phyloP scores from a whole-genome alignment of 208 protist genomes.

The Leishmania aethiopica region DNA sequence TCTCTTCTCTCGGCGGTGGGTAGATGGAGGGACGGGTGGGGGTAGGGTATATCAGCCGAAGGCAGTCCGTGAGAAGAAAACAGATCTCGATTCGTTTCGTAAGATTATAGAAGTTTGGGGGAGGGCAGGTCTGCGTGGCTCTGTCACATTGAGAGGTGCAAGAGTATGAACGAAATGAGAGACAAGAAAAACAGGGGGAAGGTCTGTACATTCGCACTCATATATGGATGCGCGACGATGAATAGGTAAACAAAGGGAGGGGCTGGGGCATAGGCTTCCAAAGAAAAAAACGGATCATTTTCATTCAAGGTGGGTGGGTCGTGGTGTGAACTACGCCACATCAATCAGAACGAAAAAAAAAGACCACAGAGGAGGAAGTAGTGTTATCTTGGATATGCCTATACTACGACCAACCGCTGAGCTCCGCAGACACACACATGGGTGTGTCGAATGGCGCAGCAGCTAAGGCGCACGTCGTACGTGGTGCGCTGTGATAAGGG shows the following conservation, averaged over 20 bases:
- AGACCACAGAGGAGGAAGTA: neutral
- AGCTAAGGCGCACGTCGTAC: neutral
- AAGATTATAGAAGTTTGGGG: neutral
- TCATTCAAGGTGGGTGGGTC: neutral
- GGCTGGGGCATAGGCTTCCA: neutral
- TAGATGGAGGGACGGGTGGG: neutral
- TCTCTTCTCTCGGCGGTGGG: neutral
- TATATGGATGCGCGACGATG: constrained; percentile 6
- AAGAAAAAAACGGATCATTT: neutral
- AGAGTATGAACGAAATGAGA: neutral
- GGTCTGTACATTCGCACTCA: neutral
- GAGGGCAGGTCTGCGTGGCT: neutral
- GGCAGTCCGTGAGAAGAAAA: neutral
- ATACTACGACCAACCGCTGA: neutral
- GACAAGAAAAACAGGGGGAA: neutral
- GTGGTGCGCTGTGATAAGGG: neutral
- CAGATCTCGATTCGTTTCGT: neutral
- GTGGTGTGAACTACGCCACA: constrained; percentile 1
- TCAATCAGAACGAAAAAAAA: neutral
- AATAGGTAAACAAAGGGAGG: neutral
- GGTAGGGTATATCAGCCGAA: neutral
- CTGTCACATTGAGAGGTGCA: neutral
- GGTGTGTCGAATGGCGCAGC: neutral
- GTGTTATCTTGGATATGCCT: neutral
- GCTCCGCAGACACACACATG: neutral